These are phyloP conservation scores for Dipodascus albidus DNA, from an alignment of 805 yeast species.

Conservation along the genomic window DNA sequence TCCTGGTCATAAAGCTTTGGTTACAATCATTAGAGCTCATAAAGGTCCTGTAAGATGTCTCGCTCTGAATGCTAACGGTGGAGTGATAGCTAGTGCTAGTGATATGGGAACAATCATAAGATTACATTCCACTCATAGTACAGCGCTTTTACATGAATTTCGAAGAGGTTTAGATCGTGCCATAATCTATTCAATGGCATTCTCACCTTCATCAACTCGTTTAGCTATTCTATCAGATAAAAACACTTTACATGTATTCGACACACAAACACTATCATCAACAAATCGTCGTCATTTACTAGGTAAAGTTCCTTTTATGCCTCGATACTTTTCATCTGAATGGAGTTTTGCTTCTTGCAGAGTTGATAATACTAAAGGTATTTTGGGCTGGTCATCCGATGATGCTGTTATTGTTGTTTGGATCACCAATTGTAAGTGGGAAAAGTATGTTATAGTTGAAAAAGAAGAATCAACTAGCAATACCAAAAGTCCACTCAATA, in stretches of 20 bases:
- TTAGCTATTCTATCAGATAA: conserved; percentile 85
- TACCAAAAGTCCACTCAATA: conserved; percentile 12
- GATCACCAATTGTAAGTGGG: conserved; percentile 66
- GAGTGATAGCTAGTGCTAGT: conserved; percentile 69
- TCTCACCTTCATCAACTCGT: conserved; percentile 63
- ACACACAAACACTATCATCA: conserved; percentile 27
- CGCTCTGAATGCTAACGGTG: conserved; percentile 51
- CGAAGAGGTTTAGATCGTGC: conserved; percentile 88
- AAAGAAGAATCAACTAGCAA: conserved; percentile 20
- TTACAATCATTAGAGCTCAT: conserved; percentile 70
- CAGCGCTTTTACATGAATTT: conserved; percentile 69
- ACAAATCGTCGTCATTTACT: conserved; percentile 50
- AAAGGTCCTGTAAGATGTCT: conserved; percentile 52
- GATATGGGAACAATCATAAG: conserved; percentile 74
- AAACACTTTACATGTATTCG: conserved; percentile 78
- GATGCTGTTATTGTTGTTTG: conserved; percentile 66
- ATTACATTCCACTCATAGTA: conserved; percentile 55
- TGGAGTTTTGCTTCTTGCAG: conserved; percentile 82
- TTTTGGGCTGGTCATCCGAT: conserved; percentile 68
- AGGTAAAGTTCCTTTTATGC: conserved; percentile 51
- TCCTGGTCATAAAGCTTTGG: conserved; percentile 43
- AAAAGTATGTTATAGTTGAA: conserved; percentile 64
- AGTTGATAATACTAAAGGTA: conserved; percentile 34
- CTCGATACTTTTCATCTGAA: conserved; percentile 66
- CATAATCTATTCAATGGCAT: conserved; percentile 66